These are phyloP conservation scores for Ceratobasidium sp. DNA, from an alignment of 1,284 basidiomycete genomes.

Conservation along the genomic window DNA sequence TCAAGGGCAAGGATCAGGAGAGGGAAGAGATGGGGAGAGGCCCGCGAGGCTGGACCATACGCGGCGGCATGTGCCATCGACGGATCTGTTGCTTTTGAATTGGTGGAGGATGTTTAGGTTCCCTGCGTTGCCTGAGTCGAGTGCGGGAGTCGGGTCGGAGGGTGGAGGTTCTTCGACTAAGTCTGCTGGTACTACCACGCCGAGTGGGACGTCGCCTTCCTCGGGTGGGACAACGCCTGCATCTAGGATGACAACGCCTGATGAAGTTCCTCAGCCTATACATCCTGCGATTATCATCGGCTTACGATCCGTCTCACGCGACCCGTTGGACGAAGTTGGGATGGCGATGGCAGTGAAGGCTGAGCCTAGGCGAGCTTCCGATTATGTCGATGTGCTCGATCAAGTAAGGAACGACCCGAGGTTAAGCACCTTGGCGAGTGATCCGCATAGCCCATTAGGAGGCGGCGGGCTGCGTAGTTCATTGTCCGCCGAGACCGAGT, in stretches of 20 bases:
- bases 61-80: conserved; percentile 32
- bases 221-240: conserved; percentile 45
- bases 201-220: too few species aligned
- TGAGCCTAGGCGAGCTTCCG: not conserved
- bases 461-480: not conserved
- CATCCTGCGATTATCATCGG: conserved; percentile 41
- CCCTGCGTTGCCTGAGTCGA: conserved; percentile 58
- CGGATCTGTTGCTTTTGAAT: conserved; percentile 58
- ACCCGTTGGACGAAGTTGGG: conserved; percentile 14
- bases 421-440: not conserved
- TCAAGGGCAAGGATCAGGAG: not conserved
- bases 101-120: conserved; percentile 86
- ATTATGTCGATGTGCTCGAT: too few species aligned
- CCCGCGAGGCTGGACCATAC: conserved; percentile 44
- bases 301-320: conserved; percentile 26
- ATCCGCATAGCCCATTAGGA: too few species aligned
- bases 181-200: not conserved
- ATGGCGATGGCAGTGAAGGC: not conserved
- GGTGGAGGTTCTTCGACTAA: not conserved
- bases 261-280: conserved; percentile 5
- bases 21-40: too few species aligned
- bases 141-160: conserved; percentile 31
- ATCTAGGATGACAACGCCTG: conserved; percentile 1
- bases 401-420: too few species aligned
- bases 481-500: not conserved